phyloP scores from a whole-genome alignment of 441 rosid genomes.

The Syzygium malaccense region DNA sequence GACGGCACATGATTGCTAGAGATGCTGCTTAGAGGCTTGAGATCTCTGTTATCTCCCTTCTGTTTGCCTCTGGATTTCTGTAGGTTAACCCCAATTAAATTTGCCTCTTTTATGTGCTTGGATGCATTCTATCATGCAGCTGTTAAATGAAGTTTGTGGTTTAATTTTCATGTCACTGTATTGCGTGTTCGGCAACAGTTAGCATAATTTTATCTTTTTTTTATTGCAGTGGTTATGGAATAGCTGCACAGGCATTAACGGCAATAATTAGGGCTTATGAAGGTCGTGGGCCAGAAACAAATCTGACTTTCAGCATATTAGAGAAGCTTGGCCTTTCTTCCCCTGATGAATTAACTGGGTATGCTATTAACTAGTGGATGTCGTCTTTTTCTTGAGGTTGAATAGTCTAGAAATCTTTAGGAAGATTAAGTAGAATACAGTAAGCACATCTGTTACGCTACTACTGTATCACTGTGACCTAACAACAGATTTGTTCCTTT shows the following conservation, averaged over 20 bases:
- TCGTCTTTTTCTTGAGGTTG: background rate
- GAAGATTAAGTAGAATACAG: background rate
- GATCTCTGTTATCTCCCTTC: background rate
- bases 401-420: background rate
- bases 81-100: background rate
- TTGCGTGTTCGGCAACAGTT: background rate
- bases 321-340: conserved; percentile 65
- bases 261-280: conserved; percentile 88
- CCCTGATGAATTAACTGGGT: conserved; percentile 93
- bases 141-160: background rate
- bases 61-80: background rate
- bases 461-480: background rate
- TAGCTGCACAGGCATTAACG: conserved; percentile 87
- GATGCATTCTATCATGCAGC: background rate
- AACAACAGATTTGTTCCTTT: background rate
- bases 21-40: background rate
- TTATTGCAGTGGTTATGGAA: conserved; percentile 92
- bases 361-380: background rate
- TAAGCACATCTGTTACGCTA: background rate
- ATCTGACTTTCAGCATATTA: conserved; percentile 59
- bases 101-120: background rate
- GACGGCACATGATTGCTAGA: background rate
- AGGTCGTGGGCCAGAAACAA: conserved; percentile 85
- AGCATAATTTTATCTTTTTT: background rate
- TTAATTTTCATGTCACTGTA: background rate